These are phyloP conservation scores for Dothidotthia symphoricarpi DNA, from an alignment of 2,329 filamentous ascomycete genomes.

Conservation along the genomic window DNA sequence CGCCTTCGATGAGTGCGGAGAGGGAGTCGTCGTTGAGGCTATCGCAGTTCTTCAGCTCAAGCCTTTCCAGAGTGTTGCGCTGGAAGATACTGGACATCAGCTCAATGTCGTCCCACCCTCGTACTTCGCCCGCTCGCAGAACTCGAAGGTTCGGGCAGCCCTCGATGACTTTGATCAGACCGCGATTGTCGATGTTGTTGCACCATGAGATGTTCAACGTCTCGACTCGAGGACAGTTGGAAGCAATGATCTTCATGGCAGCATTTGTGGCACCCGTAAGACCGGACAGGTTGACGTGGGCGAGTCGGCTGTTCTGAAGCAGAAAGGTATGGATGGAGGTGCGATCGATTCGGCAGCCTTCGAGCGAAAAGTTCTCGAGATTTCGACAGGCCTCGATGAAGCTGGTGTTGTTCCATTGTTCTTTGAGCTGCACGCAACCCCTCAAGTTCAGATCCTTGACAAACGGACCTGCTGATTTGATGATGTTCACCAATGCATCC, in stretches of 20 bases:
- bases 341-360: constrained; percentile 84
- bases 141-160: constrained; percentile 73
- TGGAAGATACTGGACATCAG: constrained; percentile 74
- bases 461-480: constrained; percentile 82
- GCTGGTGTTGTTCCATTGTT: constrained; percentile 73
- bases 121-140: constrained; percentile 76
- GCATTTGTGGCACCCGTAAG: constrained; percentile 76
- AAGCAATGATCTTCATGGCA: constrained; percentile 81
- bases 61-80: constrained; percentile 76
- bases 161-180: constrained; percentile 69
- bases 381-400: constrained; percentile 85
- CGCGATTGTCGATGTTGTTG: constrained; percentile 74
- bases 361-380: constrained; percentile 80
- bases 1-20: constrained; percentile 70
- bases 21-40: constrained; percentile 75
- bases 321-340: constrained; percentile 75
- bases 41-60: constrained; percentile 76
- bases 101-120: constrained; percentile 71
- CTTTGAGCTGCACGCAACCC: constrained; percentile 84
- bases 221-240: constrained; percentile 78
- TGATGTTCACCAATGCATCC: constrained; percentile 78
- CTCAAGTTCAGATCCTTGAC: constrained; percentile 86
- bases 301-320: constrained; percentile 71
- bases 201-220: constrained; percentile 92
- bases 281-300: constrained; percentile 84